Evolutionary conservation across 2,329 filamentous ascomycete species (phyloP).

Genomic region (Calonectria hawksworthii): DNA sequence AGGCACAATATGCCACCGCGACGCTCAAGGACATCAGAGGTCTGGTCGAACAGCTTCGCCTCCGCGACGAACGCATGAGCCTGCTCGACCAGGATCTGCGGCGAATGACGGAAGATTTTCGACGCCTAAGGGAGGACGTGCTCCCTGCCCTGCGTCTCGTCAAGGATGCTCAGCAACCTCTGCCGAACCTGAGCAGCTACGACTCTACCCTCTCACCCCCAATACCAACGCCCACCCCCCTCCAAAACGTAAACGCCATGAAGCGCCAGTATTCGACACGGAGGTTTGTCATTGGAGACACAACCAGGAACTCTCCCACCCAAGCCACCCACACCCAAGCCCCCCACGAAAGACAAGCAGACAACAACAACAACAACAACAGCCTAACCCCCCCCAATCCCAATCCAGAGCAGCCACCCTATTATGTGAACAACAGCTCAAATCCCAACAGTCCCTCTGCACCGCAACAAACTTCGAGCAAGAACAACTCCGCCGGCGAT

Average conservation of each 20-base stretch:
- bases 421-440: too few relatives aligned
- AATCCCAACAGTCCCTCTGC: too few relatives aligned
- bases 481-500: too few relatives aligned
- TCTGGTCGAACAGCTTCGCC: slow-evolving; percentile 88
- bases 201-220: slow-evolving; percentile 65
- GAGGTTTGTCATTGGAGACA: slow-evolving; percentile 78
- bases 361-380: too few relatives aligned
- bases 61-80: slow-evolving; percentile 91
- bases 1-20: slow-evolving; percentile 86
- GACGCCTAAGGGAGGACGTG: slow-evolving; percentile 89
- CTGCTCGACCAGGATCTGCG: slow-evolving; percentile 87
- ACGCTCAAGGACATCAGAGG: slow-evolving; percentile 94
- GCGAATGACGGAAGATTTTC: slow-evolving; percentile 88
- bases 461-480: too few relatives aligned
- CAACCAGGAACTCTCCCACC: slow-evolving; percentile 85
- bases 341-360: too few relatives aligned
- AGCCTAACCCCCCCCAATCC: too few relatives aligned
- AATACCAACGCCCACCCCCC: slow-evolving; percentile 67
- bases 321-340: too few relatives aligned
- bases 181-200: slow-evolving; percentile 68
- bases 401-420: too few relatives aligned
- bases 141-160: slow-evolving; percentile 90
- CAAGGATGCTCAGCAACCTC: slow-evolving; percentile 91
- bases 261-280: slow-evolving; percentile 83
- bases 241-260: slow-evolving; percentile 64